Conservation (phyloP, 192 early-diverging fungal species). For the Coemansia sp. region DNA sequence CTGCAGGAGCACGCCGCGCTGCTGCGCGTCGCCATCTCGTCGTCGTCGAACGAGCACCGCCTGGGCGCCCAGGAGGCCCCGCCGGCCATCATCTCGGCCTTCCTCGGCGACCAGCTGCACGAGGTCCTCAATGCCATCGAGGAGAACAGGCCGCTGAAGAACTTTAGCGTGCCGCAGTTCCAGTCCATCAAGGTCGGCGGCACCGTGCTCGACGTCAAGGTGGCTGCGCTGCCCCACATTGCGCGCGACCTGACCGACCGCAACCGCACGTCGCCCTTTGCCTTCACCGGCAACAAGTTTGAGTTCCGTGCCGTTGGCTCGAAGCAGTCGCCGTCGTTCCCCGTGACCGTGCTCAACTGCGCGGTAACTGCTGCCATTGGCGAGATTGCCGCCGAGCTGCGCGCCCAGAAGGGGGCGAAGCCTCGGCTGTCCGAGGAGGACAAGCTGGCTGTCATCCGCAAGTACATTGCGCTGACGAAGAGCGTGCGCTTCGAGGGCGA, state of each 20-base stretch:
- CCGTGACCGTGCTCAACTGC: constrained; percentile 89
- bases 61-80: constrained; percentile 98
- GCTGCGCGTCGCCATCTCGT: constrained; percentile 88
- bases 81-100: constrained; percentile 94
- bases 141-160: constrained; percentile 80
- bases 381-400: constrained; percentile 71
- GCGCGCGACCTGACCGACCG: constrained; percentile 97
- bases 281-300: constrained; percentile 99
- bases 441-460: constrained; percentile 82
- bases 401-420: constrained; percentile 75
- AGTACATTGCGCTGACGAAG: constrained; percentile 68
- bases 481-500: constrained; percentile 95
- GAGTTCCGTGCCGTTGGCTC: constrained; percentile 99
- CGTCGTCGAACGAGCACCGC: constrained; percentile 96
- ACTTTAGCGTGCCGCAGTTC: constrained; percentile 86
- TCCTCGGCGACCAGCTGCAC: constrained; percentile 95
- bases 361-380: constrained; percentile 81
- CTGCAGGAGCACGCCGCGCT: constrained; percentile 90
- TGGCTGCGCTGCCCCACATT: constrained; percentile 86
- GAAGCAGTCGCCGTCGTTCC: constrained; percentile 97
- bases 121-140: constrained; percentile 94
- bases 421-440: constrained; percentile 79
- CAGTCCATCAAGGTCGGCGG: constrained; percentile 92
- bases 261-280: constrained; percentile 99
- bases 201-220: constrained; percentile 93